Percentiles rank a stretch among this genome's conserved stretches.
Evolutionary conservation across 345 rosid genomes (phyloP).

Genomic region (Pelargonium nanum): DNA sequence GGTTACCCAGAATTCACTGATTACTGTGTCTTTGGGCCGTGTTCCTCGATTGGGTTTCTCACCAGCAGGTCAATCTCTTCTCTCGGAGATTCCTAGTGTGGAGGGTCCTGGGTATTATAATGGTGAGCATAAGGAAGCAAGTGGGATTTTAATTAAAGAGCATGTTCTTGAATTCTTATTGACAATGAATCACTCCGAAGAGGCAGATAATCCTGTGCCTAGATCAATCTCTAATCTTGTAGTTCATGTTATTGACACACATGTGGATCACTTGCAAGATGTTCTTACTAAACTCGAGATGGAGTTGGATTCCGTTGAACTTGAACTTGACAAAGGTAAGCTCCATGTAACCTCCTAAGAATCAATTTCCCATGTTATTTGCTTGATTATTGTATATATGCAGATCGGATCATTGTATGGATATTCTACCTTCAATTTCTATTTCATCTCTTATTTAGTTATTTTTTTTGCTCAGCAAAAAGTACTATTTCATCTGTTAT

Average conservation of each 20-base stretch:
- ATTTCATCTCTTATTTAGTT: too few species aligned
- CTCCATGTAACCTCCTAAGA: background rate
- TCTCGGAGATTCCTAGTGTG: slow-evolving; percentile 81
- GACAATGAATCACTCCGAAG: slow-evolving; percentile 98
- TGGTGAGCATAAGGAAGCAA: slow-evolving; percentile 44
- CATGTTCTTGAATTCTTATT: slow-evolving; percentile 92
- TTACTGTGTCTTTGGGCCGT: slow-evolving; percentile 83
- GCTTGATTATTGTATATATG: background rate
- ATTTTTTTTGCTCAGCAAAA: too few species aligned
- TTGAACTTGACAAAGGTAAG: slow-evolving; percentile 86
- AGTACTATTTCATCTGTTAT: too few species aligned
- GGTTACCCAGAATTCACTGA: slow-evolving; percentile 79
- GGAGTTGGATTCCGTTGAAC: slow-evolving; percentile 77
- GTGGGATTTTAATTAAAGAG: slow-evolving; percentile 80
- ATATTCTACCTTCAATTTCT: too few species aligned
- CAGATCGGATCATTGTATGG: background rate
- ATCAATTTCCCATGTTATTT: background rate
- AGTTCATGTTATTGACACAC: slow-evolving; percentile 79
- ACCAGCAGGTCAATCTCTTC: slow-evolving; percentile 61
- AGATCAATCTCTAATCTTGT: slow-evolving; percentile 75
- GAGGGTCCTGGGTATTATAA: slow-evolving; percentile 43
- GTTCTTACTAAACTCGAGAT: slow-evolving; percentile 80
- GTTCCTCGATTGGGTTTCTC: slow-evolving; percentile 94
- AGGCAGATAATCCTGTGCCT: slow-evolving; percentile 96
- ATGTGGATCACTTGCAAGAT: slow-evolving; percentile 92